Base-by-base conservation (phyloP, 805 yeast species). In the Middelhovenomyces tepae region DNA sequence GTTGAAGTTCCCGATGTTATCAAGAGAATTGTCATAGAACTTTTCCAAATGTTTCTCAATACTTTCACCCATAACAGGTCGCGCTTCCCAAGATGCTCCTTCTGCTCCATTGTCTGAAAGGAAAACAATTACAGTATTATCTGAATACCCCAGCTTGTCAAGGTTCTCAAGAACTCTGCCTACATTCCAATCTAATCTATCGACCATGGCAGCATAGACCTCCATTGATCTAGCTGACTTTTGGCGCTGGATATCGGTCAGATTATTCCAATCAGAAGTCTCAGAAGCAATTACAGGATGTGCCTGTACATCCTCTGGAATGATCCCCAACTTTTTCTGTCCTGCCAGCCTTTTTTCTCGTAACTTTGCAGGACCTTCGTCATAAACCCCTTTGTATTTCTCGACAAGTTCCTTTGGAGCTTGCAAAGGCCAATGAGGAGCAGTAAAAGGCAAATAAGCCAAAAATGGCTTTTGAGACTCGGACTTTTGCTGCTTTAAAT, bases 61-160 rank as follows among this genome's bases (percentile, higher is more conserved):
- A 8, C 28, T 23, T 8, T 28, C 29, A 20, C 56, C 53, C 3
- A 53, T 38, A 28, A 69, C 48, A 2, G 80, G 77, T 44, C 69
- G 53, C 2, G 75, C 78, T 42, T 73, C 77, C 53, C 70, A 56
- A 31, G 70, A 52, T 63, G 71, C 65, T 10, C 79, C 76, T 47
- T 74, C 79, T 4, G 79, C 79, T 16, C 79, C 80, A 48, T 74
- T 74, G 50, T 74, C 79, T 3, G 78, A 71, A 66, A 73, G 68
- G 54, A 74, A 74, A 21, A 71, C 40, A n/a, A 73, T 57, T 43
- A 72, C 57, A 0, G 79, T 73, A 51, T 74, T 68, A 25, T 73
- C 77, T 17, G 63, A 48, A 46, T 70, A 69, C 8, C 62, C 69
- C 1, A 54, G 48, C 3, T 41, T 32, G 44, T 69, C 62, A 16